Base-by-base conservation (phyloP, 225 moss, liverwort and hornwort genomes). In the Bryum argenteum region DNA sequence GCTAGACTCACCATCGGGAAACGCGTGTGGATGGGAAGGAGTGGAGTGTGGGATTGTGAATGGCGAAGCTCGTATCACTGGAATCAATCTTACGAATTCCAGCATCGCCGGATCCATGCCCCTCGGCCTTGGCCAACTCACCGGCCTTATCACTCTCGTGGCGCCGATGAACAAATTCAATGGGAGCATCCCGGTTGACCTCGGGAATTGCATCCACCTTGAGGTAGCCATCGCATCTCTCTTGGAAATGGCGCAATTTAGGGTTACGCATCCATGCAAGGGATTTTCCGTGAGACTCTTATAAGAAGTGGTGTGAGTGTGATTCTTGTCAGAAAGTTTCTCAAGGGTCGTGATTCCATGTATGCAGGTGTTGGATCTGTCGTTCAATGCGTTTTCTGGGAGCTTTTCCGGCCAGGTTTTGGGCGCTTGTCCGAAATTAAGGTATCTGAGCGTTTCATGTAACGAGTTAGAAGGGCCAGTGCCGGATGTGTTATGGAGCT, bases 121-220 rank as follows among this genome's bases (percentile, higher is more conserved):
- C 18, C 15, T 37, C 4, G 80, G 75, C 11, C 71, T 80, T 16
- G 75, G 53, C 44, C 71, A 18, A 6, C 71, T 75, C 16, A 61
- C 80, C 3, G 69, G 72, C 22, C 64, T 79, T 28, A 18, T 33
- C 39, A 38, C 26, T 16, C 73, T 89, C 10, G 82, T 75, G 56
- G 55, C 82, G 11, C 59, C 75, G 8, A 18, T 17, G 61, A 89
- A 89, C 58, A 69, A 39, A 0, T 77, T 89, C 17, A 82, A 61
- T 37, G 87, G 80, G 20, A 68, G 67, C 58, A 78, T 89, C 55
- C 89, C 87, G 9, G 5, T 68, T 14, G 80, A 84, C 24, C 78
- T 87, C 24, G 84, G 87, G 1, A 74, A 73, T 3, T 65, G 84
- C 71, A 70, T 67, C 52, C 78, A 78, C 61, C 72, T 90, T 39